phyloP scores from a whole-genome alignment of 257 asterid genomes.

The Apocynum venetum region DNA sequence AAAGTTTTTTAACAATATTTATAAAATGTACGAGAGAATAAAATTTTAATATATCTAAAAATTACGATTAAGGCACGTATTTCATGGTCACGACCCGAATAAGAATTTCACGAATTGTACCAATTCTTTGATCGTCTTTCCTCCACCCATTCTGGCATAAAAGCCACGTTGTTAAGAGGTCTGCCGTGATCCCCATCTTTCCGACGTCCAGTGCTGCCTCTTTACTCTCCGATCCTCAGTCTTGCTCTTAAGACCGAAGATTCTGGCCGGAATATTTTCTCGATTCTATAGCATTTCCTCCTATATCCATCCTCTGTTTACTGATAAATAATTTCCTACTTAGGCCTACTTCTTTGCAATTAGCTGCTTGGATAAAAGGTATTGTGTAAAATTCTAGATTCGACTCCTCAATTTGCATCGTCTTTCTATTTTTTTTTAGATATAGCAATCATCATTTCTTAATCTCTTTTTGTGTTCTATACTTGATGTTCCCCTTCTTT shows the following conservation, averaged over 20 bases:
- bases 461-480: neutral
- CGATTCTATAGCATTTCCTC: neutral
- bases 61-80: no score
- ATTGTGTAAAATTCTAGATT: neutral
- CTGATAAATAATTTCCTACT: neutral
- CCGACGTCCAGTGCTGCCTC: neutral
- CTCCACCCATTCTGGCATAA: neutral
- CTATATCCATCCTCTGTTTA: neutral
- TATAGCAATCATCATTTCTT: neutral
- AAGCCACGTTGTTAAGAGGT: neutral
- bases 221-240: neutral
- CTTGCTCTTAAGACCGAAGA: neutral
- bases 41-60: no score
- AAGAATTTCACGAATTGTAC: no score
- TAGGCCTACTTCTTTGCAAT: neutral
- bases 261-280: neutral
- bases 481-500: neutral
- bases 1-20: no score
- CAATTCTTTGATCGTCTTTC: no score
- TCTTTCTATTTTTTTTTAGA: neutral
- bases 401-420: neutral
- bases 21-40: no score
- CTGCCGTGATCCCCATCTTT: neutral
- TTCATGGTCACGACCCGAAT: no score
- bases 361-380: neutral